Percentiles rank a stretch among this genome's conserved stretches.
These are phyloP conservation scores for Teratosphaeriaceae sp. DNA, from an alignment of 2,329 filamentous ascomycete species.

Conservation along the genomic window DNA sequence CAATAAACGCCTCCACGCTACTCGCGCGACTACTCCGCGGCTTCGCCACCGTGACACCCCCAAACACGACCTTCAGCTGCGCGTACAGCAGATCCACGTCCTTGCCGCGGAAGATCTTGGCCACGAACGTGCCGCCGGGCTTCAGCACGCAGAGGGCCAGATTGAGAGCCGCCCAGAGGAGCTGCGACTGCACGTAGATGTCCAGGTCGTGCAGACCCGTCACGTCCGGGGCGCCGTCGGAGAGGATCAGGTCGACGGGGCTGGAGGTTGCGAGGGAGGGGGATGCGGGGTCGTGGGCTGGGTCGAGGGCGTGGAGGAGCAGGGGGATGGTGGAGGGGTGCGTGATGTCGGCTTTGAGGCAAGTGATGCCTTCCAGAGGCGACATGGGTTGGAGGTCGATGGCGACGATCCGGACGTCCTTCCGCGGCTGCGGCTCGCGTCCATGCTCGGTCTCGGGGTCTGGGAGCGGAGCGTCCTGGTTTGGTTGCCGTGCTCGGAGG, in stretches of 20 bases:
- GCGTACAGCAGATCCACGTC: slow-evolving; percentile 95
- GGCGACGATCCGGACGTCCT: slow-evolving; percentile 81
- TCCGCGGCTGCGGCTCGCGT: slow-evolving; percentile 14
- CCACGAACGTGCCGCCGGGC: slow-evolving; percentile 91
- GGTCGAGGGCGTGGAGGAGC: slow-evolving; percentile 76
- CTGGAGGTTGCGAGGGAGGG: slow-evolving; percentile 48
- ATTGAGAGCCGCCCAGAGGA: slow-evolving; percentile 90
- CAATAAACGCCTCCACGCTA: slow-evolving; percentile 93
- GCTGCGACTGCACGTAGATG: slow-evolving; percentile 94
- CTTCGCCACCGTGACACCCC: slow-evolving; percentile 82
- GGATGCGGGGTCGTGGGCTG: slow-evolving; percentile 42
- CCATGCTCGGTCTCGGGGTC: not conserved
- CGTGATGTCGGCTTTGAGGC: slow-evolving; percentile 90
- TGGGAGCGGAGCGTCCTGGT: not conserved
- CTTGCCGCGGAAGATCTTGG: slow-evolving; percentile 92
- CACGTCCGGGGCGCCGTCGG: slow-evolving; percentile 92
- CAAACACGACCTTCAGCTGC: slow-evolving; percentile 87
- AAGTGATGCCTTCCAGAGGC: slow-evolving; percentile 85
- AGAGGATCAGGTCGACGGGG: slow-evolving; percentile 87
- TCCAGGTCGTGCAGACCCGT: slow-evolving; percentile 95
- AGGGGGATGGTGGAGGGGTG: slow-evolving; percentile 92
- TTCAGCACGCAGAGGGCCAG: slow-evolving; percentile 87
- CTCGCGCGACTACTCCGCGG: slow-evolving; percentile 91
- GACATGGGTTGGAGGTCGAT: slow-evolving; percentile 97
- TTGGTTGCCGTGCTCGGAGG: slow-evolving; percentile 12